phyloP scores from a whole-genome alignment of 345 rosid genomes.

The Rhodomyrtus tomentosa region DNA sequence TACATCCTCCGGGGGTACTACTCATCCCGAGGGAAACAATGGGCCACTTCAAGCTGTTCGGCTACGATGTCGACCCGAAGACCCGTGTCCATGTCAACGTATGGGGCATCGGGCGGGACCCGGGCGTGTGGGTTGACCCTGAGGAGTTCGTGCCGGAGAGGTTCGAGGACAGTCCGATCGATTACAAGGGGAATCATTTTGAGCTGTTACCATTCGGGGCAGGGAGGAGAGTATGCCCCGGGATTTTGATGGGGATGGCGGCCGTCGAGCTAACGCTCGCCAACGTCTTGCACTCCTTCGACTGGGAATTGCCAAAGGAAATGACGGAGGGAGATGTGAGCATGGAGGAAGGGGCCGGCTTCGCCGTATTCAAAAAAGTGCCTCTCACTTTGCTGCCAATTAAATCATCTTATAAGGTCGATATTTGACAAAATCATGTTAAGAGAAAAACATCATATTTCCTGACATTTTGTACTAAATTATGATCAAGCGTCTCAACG shows the following conservation, averaged over 20 bases:
- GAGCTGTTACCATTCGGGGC: conserved; percentile 31
- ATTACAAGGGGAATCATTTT: conserved; percentile 25
- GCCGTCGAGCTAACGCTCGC: conserved; percentile 27
- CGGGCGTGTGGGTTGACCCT: conserved; percentile 24
- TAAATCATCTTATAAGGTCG: no score
- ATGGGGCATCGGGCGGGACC: conserved; percentile 27
- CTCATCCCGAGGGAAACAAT: conserved; percentile 35
- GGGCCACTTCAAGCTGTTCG: conserved; percentile 20
- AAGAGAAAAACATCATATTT: no score
- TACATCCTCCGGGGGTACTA: conserved; percentile 41
- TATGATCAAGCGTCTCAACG: no score
- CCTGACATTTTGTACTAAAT: no score
- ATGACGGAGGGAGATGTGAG: conserved; percentile 12
- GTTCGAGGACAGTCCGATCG: conserved; percentile 15
- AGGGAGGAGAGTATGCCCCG: conserved; percentile 32
- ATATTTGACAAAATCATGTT: no score
- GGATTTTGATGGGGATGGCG: conserved; percentile 9
- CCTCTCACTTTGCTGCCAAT: conserved; percentile 16
- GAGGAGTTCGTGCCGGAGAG: conserved; percentile 38
- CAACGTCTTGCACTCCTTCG: conserved; percentile 22
- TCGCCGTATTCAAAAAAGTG: conserved; percentile 13
- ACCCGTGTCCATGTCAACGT: conserved; percentile 26
- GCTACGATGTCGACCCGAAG: conserved; percentile 16
- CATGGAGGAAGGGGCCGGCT: conserved; percentile 29
- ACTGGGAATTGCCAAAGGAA: conserved; percentile 28